phyloP scores from a whole-genome alignment of 495 filamentous ascomycete genomes.

The Hyaloscypha finlandica region DNA sequence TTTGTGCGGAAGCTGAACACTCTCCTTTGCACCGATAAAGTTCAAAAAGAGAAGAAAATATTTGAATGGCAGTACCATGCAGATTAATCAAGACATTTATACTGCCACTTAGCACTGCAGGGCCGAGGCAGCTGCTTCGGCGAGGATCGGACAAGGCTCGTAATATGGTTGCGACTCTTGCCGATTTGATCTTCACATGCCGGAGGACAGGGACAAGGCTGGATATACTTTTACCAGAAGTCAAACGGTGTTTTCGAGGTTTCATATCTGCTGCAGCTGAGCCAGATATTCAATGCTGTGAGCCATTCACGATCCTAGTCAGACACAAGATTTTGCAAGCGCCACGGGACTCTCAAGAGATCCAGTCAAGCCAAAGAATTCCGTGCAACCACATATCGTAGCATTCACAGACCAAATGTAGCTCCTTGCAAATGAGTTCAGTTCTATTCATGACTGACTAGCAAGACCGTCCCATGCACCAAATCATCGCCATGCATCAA shows the following conservation, averaged over 20 bases:
- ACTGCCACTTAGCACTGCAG: not conserved
- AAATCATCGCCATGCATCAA: constrained; percentile 17
- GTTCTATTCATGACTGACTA: constrained; percentile 27
- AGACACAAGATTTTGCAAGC: not conserved
- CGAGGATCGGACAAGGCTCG: constrained; percentile 22
- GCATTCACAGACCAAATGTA: constrained; percentile 9
- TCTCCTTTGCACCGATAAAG: not conserved
- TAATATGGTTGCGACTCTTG: constrained; percentile 1
- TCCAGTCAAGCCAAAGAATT: constrained; percentile 10
- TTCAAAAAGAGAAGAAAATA: not conserved
- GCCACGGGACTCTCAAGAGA: not conserved
- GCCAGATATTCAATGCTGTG: constrained; percentile 12
- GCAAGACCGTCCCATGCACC: constrained; percentile 15
- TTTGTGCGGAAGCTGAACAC: not conserved
- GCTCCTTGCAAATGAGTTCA: constrained; percentile 21
- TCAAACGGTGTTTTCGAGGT: constrained; percentile 13
- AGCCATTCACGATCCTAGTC: not conserved
- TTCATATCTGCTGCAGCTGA: constrained; percentile 14
- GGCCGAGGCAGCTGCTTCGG: constrained; percentile 30
- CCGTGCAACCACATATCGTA: too few species aligned
- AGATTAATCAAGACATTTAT: not conserved
- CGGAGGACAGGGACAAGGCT: not conserved
- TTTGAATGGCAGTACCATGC: not conserved
- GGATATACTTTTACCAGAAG: constrained; percentile 15
- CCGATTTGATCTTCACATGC: constrained; percentile 27